These are phyloP conservation scores for Xylariaceae sp. DNA, from an alignment of 2,329 filamentous ascomycete genomes.

Conservation along the genomic window DNA sequence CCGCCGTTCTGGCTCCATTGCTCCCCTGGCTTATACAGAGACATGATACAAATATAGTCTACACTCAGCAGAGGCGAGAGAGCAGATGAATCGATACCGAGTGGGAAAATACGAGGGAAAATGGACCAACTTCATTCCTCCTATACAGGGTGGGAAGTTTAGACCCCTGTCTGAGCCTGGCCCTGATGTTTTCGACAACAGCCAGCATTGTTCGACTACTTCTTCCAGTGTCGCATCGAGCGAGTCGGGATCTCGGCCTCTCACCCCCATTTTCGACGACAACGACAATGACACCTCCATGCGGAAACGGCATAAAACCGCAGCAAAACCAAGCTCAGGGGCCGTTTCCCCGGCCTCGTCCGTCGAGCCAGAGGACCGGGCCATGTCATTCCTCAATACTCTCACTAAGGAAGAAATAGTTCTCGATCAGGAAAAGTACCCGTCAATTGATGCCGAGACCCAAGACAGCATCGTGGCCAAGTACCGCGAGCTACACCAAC, in stretches of 20 bases:
- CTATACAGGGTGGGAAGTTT: constrained; percentile 84
- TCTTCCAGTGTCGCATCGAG: constrained; percentile 39
- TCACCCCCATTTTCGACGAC: constrained; percentile 48
- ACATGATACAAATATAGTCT: constrained; percentile 47
- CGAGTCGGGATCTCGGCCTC: constrained; percentile 47
- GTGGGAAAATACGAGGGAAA: constrained; percentile 75
- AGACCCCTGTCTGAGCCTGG: constrained; percentile 40
- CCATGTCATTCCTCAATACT: constrained; percentile 63
- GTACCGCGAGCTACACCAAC: constrained; percentile 71
- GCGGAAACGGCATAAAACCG: constrained; percentile 29
- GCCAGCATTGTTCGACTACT: constrained; percentile 34
- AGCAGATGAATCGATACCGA: constrained; percentile 73
- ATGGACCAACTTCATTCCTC: constrained; percentile 85
- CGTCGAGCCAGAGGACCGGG: constrained; percentile 41
- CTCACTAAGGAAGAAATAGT: constrained; percentile 69
- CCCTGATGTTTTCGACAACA: constrained; percentile 31
- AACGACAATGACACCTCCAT: constrained; percentile 31
- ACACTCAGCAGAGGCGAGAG: constrained; percentile 71
- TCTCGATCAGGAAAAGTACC: constrained; percentile 75
- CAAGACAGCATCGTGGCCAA: constrained; percentile 73
- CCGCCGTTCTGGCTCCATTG: not conserved
- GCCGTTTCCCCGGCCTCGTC: constrained; percentile 58
- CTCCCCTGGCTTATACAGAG: constrained; percentile 12
- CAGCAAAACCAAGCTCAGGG: constrained; percentile 32
- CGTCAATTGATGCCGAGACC: constrained; percentile 63